Evolutionary conservation across 2,329 filamentous ascomycete species (phyloP).

Genomic region (Fusarium buharicum): DNA sequence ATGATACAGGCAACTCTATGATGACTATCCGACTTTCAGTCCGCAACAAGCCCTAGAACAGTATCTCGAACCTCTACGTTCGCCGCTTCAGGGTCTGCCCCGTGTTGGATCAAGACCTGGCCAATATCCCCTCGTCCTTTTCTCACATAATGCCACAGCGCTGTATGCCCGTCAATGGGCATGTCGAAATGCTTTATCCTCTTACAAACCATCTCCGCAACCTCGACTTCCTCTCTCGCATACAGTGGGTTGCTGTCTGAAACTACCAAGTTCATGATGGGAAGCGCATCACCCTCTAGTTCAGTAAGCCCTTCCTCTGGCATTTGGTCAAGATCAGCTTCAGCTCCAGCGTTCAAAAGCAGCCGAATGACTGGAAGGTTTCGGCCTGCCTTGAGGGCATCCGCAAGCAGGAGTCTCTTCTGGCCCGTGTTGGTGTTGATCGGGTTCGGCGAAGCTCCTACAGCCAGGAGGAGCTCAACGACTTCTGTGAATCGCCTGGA

Average conservation of each 20-base stretch:
- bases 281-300: conserved; percentile 3
- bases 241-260: conserved; percentile 17
- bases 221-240: conserved; percentile 15
- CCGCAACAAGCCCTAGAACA: conserved; percentile 10
- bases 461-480: conserved; percentile 27
- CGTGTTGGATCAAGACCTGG: conserved; percentile 22
- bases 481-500: conserved; percentile 13
- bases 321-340: conserved; percentile 25
- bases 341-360: conserved; percentile 25
- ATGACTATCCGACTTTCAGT: background rate
- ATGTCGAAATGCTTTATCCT: conserved; percentile 20
- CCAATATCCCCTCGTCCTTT: conserved; percentile 26
- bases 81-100: conserved; percentile 24
- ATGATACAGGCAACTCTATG: too few relatives aligned
- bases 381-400: conserved; percentile 13
- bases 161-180: conserved; percentile 18
- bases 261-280: conserved; percentile 29
- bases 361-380: conserved; percentile 15
- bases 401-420: conserved; percentile 23
- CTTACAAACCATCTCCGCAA: conserved; percentile 23
- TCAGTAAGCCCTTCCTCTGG: conserved; percentile 5
- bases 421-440: background rate
- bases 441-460: conserved; percentile 35
- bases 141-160: conserved; percentile 30
- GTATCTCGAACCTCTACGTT: conserved; percentile 23